A percentile compares a stretch with the other conserved stretches of the same genome.
These are phyloP conservation scores for Periconia sp. DNA, from an alignment of 2,329 filamentous ascomycete genomes.

Conservation along the genomic window DNA sequence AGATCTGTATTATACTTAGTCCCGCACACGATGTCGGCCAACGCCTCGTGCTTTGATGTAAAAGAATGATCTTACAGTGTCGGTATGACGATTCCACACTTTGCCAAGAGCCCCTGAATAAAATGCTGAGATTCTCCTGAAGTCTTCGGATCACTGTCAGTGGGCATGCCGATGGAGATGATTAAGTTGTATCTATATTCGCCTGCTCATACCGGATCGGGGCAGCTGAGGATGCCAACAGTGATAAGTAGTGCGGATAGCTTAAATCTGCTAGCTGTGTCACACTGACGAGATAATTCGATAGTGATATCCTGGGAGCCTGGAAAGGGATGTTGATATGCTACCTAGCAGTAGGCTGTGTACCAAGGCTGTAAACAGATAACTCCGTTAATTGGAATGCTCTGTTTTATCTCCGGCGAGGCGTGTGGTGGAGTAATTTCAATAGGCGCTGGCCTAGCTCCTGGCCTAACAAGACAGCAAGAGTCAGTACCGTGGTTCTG, in stretches of 20 bases:
- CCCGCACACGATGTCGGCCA: no score
- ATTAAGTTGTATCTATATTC: conserved; percentile 23
- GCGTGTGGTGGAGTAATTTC: conserved; percentile 19
- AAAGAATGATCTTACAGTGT: conserved; percentile 31
- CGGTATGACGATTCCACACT: conserved; percentile 32
- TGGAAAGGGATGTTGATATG: conserved; percentile 14
- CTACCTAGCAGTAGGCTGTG: conserved; percentile 20
- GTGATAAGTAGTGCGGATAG: conserved; percentile 4
- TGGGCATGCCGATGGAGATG: conserved; percentile 36
- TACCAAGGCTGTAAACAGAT: conserved; percentile 11
- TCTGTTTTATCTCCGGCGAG: no score
- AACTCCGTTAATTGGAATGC: conserved; percentile 5
- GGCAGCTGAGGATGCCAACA: conserved; percentile 3
- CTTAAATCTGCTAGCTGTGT: conserved; percentile 11
- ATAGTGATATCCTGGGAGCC: conserved; percentile 18
- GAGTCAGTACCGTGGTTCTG: conserved; percentile 22
- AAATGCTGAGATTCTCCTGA: conserved; percentile 32
- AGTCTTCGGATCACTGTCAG: conserved; percentile 32
- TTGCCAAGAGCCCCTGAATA: conserved; percentile 30
- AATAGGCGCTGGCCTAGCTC: conserved; percentile 23
- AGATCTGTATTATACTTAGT: conserved; percentile 24
- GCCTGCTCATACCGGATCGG: conserved; percentile 27
- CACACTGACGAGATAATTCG: conserved; percentile 13
- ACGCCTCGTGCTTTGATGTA: neutral
- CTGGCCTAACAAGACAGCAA: conserved; percentile 26